phyloP scores from a whole-genome alignment of 192 early-diverging fungal genomes.

The Coemansia sp. region DNA sequence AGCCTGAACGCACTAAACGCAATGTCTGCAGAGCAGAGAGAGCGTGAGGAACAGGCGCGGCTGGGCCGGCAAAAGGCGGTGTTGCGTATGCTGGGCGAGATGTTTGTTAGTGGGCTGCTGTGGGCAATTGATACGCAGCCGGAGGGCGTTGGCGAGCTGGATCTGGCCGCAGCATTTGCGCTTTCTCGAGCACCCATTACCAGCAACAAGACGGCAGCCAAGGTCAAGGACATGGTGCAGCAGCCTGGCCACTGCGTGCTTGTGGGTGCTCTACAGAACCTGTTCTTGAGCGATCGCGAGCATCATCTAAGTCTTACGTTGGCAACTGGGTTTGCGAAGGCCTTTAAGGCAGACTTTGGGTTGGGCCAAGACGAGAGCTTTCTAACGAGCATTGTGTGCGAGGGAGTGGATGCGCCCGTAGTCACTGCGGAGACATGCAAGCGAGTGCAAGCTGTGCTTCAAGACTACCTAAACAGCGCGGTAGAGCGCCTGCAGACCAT shows the following conservation, averaged over 20 bases:
- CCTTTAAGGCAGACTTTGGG: slow-evolving; percentile 29
- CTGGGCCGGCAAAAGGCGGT: slow-evolving; percentile 63
- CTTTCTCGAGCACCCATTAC: slow-evolving; percentile 1
- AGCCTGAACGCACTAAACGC: slow-evolving; percentile 58
- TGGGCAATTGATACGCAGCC: slow-evolving; percentile 47
- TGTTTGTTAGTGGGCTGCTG: slow-evolving; percentile 78
- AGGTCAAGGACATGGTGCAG: slow-evolving; percentile 41
- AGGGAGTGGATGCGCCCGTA: slow-evolving; percentile 1
- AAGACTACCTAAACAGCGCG: slow-evolving; percentile 43
- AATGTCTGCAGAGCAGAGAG: slow-evolving; percentile 72
- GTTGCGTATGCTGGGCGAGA: slow-evolving; percentile 73
- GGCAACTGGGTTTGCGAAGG: slow-evolving; percentile 32
- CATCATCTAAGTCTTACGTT: slow-evolving; percentile 42
- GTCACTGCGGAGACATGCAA: slow-evolving; percentile 25
- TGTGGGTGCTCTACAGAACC: slow-evolving; percentile 40
- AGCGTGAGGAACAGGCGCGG: slow-evolving; percentile 79
- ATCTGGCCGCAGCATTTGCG: slow-evolving; percentile 33
- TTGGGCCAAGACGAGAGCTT: slow-evolving; percentile 14
- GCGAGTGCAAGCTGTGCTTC: slow-evolving; percentile 23
- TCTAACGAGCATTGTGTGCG: no score
- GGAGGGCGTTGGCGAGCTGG: slow-evolving; percentile 27
- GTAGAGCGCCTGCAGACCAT: slow-evolving; percentile 31
- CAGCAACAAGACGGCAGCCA: slow-evolving; percentile 10
- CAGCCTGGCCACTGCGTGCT: slow-evolving; percentile 48
- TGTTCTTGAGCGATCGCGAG: slow-evolving; percentile 43